These are phyloP conservation scores for Komagataella populi DNA, from an alignment of 805 yeast species.

Conservation along the genomic window DNA sequence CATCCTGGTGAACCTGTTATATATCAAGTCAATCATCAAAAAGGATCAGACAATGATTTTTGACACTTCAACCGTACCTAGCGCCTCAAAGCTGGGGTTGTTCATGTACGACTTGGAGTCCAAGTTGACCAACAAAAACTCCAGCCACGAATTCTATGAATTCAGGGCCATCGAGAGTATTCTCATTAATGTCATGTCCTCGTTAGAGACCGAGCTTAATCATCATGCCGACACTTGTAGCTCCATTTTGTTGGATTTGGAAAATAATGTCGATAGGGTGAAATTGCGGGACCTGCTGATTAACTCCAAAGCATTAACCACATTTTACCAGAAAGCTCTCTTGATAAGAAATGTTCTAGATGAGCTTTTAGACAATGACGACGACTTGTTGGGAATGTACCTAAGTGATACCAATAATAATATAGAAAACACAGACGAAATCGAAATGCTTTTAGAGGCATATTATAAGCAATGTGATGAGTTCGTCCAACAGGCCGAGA, in stretches of 20 bases:
- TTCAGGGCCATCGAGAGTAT: conserved; percentile 76
- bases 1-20: conserved; percentile 69
- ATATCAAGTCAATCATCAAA: conserved; percentile 83
- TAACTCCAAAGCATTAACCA: conserved; percentile 54
- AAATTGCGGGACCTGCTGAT: conserved; percentile 61
- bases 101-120: conserved; percentile 77
- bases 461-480: conserved; percentile 90
- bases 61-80: conserved; percentile 52
- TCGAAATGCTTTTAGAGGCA: conserved; percentile 79
- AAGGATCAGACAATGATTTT: conserved; percentile 70
- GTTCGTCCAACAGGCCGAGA: conserved; percentile 81
- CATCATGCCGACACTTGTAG: conserved; percentile 47
- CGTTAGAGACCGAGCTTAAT: conserved; percentile 63
- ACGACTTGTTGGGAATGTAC: conserved; percentile 72
- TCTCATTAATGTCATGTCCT: conserved; percentile 66
- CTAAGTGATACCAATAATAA: conserved; percentile 28
- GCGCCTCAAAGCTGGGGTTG: conserved; percentile 59
- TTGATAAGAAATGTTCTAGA: conserved; percentile 74
- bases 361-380: conserved; percentile 76
- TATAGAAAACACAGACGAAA: conserved; percentile 37
- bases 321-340: conserved; percentile 62
- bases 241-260: conserved; percentile 52
- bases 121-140: conserved; percentile 33
- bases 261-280: conserved; percentile 67
- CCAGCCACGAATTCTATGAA: conserved; percentile 50